Conservation (phyloP, 345 rosid genomes). For the Pistacia atlantica region DNA sequence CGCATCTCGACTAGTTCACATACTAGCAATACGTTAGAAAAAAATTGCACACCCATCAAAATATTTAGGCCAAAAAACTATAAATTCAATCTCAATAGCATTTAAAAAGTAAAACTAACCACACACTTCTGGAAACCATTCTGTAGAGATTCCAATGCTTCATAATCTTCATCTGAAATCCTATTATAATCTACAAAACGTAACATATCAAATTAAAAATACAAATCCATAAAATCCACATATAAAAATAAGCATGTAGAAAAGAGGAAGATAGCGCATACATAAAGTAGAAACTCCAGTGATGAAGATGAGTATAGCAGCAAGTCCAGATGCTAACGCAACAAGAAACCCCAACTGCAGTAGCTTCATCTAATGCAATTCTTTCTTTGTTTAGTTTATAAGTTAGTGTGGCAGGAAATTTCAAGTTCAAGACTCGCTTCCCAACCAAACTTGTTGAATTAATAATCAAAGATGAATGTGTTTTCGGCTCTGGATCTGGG, state of each 20-base stretch:
- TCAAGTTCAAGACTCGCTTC: background rate
- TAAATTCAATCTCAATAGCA: background rate
- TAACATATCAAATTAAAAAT: constrained; percentile 7
- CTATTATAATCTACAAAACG: constrained; percentile 50
- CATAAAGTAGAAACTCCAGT: constrained; percentile 73
- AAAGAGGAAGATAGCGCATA: constrained; percentile 26
- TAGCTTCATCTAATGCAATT: constrained; percentile 54
- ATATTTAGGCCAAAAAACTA: background rate
- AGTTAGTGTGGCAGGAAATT: too few species aligned
- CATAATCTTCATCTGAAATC: constrained; percentile 65
- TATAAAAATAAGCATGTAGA: constrained; percentile 6
- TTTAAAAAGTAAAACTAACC: constrained; percentile 43
- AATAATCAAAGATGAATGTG: background rate
- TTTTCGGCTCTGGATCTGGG: constrained; percentile 10
- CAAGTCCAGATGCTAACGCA: constrained; percentile 67
- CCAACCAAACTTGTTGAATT: background rate
- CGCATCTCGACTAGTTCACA: background rate
- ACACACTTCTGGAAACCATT: constrained; percentile 80
- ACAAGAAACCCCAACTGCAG: constrained; percentile 58
- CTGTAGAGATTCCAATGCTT: constrained; percentile 69
- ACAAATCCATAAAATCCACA: constrained; percentile 8
- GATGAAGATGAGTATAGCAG: constrained; percentile 77
- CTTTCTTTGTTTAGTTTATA: background rate
- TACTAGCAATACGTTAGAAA: background rate
- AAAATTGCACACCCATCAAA: background rate